Percentiles rank a stretch among this genome's conserved stretches.
phyloP scores from a whole-genome alignment of 352 stramenopile species.

The Peronospora belbahrii region DNA sequence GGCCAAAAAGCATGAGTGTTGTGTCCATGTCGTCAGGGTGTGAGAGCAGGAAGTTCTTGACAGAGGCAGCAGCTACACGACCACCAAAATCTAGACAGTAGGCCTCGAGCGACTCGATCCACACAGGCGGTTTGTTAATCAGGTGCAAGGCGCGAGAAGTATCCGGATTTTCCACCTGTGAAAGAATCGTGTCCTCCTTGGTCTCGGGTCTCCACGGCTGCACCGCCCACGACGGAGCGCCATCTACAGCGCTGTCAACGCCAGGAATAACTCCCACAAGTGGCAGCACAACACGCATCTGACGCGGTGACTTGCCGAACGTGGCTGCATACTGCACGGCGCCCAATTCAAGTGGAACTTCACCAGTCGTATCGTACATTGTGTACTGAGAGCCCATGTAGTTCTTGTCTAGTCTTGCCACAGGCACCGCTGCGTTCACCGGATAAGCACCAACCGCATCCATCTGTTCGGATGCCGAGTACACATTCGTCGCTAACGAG shows the following conservation, averaged over 20 bases:
- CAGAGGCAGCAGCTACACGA: slow-evolving; percentile 60
- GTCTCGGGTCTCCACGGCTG: slow-evolving; percentile 44
- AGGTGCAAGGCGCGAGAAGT: slow-evolving; percentile 50
- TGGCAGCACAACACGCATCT: slow-evolving; percentile 76
- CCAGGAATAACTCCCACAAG: slow-evolving; percentile 38
- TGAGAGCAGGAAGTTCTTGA: slow-evolving; percentile 86
- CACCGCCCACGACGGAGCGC: slow-evolving; percentile 42
- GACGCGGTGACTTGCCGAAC: slow-evolving; percentile 77
- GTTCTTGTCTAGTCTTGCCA: slow-evolving; percentile 80
- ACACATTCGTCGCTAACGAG: slow-evolving; percentile 43
- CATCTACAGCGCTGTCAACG: slow-evolving; percentile 35
- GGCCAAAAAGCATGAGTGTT: slow-evolving; percentile 81
- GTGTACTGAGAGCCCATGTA: slow-evolving; percentile 87
- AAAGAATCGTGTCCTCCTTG: slow-evolving; percentile 76
- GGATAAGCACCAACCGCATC: slow-evolving; percentile 10
- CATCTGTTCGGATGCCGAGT: slow-evolving; percentile 19
- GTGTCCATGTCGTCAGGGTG: slow-evolving; percentile 83
- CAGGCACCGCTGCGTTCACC: slow-evolving; percentile 30
- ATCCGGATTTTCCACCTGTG: slow-evolving; percentile 67
- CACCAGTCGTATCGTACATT: slow-evolving; percentile 61
- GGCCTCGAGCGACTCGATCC: slow-evolving; percentile 80
- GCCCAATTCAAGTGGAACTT: slow-evolving; percentile 51
- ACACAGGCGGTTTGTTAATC: slow-evolving; percentile 84
- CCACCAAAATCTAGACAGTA: slow-evolving; percentile 83
- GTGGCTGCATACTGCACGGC: slow-evolving; percentile 82